Conservation (phyloP, 768 basidiomycete genomes). For the Chiua virens region DNA sequence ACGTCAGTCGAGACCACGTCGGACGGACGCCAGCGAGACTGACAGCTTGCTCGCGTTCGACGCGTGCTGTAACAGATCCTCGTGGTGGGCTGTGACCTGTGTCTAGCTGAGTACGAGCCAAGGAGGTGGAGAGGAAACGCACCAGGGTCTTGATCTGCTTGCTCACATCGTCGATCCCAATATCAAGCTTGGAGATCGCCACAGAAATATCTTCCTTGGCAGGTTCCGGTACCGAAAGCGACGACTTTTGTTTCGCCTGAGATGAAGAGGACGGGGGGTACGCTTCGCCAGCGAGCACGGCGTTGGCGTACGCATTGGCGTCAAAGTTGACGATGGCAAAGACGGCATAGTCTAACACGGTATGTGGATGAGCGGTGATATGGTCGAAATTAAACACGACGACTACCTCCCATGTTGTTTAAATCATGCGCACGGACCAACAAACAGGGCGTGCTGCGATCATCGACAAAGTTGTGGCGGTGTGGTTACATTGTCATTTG, state of each 20-base stretch:
- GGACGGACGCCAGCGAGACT: slow-evolving; percentile 65
- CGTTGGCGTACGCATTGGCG: slow-evolving; percentile 88
- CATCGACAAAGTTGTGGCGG: slow-evolving; percentile 12
- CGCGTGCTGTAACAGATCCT: slow-evolving; percentile 80
- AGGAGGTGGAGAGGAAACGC: slow-evolving; percentile 22
- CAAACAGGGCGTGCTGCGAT: too few species aligned
- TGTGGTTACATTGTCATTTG: slow-evolving; percentile 12
- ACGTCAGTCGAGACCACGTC: slow-evolving; percentile 72
- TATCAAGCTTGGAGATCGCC: slow-evolving; percentile 83
- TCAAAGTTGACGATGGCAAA: slow-evolving; percentile 80
- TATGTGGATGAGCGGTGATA: not conserved
- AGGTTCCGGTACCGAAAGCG: slow-evolving; percentile 44
- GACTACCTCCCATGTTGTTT: slow-evolving; percentile 23
- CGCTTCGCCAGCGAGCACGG: slow-evolving; percentile 79
- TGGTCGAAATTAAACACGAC: not conserved
- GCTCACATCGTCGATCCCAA: slow-evolving; percentile 88
- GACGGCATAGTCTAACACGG: slow-evolving; percentile 60
- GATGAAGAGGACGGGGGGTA: slow-evolving; percentile 52
- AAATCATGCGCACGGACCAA: not conserved
- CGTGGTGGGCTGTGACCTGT: slow-evolving; percentile 82
- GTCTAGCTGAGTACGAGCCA: not conserved
- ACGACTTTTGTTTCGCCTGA: slow-evolving; percentile 16
- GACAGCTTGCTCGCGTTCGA: slow-evolving; percentile 70
- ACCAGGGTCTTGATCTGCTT: slow-evolving; percentile 88
- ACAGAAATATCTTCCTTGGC: slow-evolving; percentile 86